A percentile compares a stretch with the other conserved stretches of the same genome.
Evolutionary conservation across 208 protist species (phyloP).

Genomic region (Crithidia mellificae): DNA sequence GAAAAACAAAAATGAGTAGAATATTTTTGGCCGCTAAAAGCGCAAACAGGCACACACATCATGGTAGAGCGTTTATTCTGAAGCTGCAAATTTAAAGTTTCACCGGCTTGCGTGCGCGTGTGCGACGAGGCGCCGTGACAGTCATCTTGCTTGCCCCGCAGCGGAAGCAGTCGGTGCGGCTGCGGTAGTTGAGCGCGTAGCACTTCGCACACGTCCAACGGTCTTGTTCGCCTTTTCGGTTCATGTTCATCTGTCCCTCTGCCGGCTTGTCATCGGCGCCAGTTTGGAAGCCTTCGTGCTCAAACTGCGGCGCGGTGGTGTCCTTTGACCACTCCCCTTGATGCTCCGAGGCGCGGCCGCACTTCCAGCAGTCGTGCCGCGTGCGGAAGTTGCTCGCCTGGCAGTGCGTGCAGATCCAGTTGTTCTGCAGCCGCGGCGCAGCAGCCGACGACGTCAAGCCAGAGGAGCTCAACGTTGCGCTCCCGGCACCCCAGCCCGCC

Average conservation of each 20-base stretch:
- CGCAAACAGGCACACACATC: no score
- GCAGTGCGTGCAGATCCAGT: conserved; percentile 82
- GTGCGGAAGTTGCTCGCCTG: conserved; percentile 88
- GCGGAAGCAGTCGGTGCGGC: conserved; percentile 70
- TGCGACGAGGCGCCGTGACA: conserved; percentile 36
- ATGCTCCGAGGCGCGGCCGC: conserved; percentile 42
- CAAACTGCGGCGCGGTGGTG: conserved; percentile 44
- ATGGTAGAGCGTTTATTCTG: no score
- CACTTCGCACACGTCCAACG: conserved; percentile 87
- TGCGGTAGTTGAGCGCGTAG: conserved; percentile 79
- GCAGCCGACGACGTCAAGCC: neutral
- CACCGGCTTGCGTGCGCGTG: conserved; percentile 63
- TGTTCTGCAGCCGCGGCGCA: conserved; percentile 56
- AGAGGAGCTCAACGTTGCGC: neutral
- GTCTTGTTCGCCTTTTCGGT: conserved; percentile 46
- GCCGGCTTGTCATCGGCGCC: conserved; percentile 29
- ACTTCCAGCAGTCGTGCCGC: conserved; percentile 82
- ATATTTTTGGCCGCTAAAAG: no score
- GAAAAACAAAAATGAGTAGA: neutral
- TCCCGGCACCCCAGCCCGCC: conserved; percentile 4
- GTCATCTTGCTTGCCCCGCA: conserved; percentile 72
- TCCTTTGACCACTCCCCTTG: conserved; percentile 27
- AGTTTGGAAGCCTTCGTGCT: conserved; percentile 80
- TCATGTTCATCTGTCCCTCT: conserved; percentile 42
- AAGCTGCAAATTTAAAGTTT: conserved; percentile 53